phyloP scores from a whole-genome alignment of 371 early-diverging fungal genomes.

The Blakeslea trispora region DNA sequence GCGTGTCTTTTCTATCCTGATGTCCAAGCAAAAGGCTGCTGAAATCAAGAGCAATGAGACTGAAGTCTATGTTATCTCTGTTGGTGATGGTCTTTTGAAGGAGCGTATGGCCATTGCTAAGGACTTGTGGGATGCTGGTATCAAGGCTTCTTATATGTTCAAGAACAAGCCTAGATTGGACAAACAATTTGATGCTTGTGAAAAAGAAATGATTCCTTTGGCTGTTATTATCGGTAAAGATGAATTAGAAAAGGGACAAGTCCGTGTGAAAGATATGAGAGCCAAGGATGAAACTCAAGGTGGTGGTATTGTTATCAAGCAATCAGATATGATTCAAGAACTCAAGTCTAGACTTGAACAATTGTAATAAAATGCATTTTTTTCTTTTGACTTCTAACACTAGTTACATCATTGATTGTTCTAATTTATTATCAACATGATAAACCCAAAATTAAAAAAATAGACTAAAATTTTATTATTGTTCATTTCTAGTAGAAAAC shows the following conservation, averaged over 20 bases:
- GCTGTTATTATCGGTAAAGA: constrained; percentile 86
- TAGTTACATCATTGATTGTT: too few relatives aligned
- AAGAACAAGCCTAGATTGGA: constrained; percentile 89
- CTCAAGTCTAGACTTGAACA: constrained; percentile 45
- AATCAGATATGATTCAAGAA: constrained; percentile 68
- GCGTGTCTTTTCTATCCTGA: constrained; percentile 91
- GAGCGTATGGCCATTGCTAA: constrained; percentile 89
- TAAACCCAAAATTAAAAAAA: too few relatives aligned
- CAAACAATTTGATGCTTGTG: constrained; percentile 79
- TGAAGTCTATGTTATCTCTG: constrained; percentile 90
- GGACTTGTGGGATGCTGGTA: constrained; percentile 89
- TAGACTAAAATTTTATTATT: too few relatives aligned
- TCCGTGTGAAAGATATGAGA: constrained; percentile 87
- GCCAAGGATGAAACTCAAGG: constrained; percentile 60
- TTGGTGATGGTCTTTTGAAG: constrained; percentile 86
- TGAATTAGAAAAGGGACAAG: constrained; percentile 74
- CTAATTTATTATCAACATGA: too few relatives aligned
- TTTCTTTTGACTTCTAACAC: too few relatives aligned
- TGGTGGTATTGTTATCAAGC: constrained; percentile 61
- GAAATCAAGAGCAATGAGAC: constrained; percentile 80
- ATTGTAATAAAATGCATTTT: constrained; percentile 12
- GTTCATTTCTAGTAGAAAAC: too few relatives aligned
- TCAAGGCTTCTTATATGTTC: constrained; percentile 79
- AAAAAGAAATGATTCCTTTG: constrained; percentile 85
- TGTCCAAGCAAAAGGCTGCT: constrained; percentile 58